phyloP scores from a whole-genome alignment of 78 protist species.

The Emiliania huxleyi region DNA sequence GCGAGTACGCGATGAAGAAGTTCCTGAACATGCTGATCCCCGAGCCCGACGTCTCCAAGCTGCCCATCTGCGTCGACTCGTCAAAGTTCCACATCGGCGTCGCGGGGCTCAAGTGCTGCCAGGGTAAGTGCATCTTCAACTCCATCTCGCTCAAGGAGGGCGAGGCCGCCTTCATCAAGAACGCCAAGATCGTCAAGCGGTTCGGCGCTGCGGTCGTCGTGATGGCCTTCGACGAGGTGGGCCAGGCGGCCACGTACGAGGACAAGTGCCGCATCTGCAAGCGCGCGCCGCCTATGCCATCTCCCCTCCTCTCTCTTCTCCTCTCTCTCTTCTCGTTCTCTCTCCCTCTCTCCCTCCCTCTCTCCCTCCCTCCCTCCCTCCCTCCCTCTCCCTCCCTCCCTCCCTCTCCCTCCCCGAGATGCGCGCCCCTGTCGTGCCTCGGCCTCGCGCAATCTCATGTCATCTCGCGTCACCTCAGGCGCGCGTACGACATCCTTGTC shows the following conservation, averaged over 20 bases:
- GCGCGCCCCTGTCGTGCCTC: too few relatives aligned
- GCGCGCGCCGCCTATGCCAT: too few relatives aligned
- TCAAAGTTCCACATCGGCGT: slow-evolving; percentile 90
- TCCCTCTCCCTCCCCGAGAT: too few relatives aligned
- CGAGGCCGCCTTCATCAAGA: slow-evolving; percentile 85
- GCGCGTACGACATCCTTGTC: slow-evolving; percentile 19
- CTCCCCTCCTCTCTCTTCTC: too few relatives aligned
- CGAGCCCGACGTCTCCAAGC: slow-evolving; percentile 91
- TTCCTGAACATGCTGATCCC: slow-evolving; percentile 80
- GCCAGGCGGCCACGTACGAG: slow-evolving; percentile 89
- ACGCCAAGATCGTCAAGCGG: slow-evolving; percentile 76
- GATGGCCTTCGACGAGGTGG: slow-evolving; percentile 98
- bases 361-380: too few relatives aligned
- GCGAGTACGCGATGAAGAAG: slow-evolving; percentile 78
- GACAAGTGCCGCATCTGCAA: slow-evolving; percentile 85
- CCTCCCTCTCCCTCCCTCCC: too few relatives aligned
- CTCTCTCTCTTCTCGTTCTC: too few relatives aligned
- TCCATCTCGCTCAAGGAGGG: slow-evolving; percentile 92
- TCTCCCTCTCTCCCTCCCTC: too few relatives aligned
- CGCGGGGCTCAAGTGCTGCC: slow-evolving; percentile 90
- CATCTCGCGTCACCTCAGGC: too few relatives aligned
- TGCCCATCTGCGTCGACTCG: slow-evolving; percentile 96
- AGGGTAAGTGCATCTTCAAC: slow-evolving; percentile 95
- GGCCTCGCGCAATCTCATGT: too few relatives aligned
- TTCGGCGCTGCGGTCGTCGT: slow-evolving; percentile 94